Evolutionary conservation across 2,329 filamentous ascomycete genomes (phyloP).

Genomic region (Penicillium verrucosum): DNA sequence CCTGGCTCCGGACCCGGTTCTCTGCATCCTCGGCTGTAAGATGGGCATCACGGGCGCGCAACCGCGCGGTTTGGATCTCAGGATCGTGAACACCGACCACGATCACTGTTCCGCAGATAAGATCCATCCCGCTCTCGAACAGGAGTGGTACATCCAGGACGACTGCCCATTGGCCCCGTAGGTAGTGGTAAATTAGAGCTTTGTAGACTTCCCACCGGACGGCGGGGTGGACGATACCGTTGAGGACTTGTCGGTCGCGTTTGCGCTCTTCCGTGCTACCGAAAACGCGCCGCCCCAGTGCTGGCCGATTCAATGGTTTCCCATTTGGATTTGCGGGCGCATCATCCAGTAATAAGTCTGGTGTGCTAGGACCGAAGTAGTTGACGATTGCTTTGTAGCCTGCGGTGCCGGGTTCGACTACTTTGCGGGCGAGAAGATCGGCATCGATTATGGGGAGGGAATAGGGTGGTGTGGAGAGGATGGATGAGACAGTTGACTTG

Average conservation of each 20-base stretch:
- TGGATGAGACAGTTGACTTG: slow-evolving; percentile 88
- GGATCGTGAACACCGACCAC: slow-evolving; percentile 84
- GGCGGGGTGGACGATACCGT: slow-evolving; percentile 88
- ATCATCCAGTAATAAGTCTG: slow-evolving; percentile 71
- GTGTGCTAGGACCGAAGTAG: slow-evolving; percentile 77
- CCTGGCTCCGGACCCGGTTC: slow-evolving; percentile 82
- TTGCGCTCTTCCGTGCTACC: slow-evolving; percentile 68
- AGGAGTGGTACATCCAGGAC: slow-evolving; percentile 89
- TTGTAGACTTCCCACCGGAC: slow-evolving; percentile 80
- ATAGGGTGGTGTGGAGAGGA: slow-evolving; percentile 78
- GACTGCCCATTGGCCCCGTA: slow-evolving; percentile 78
- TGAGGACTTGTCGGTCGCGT: slow-evolving; percentile 72
- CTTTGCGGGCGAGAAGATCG: slow-evolving; percentile 84
- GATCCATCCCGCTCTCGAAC: slow-evolving; percentile 84
- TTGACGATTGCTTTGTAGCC: slow-evolving; percentile 80
- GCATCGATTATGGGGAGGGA: slow-evolving; percentile 89
- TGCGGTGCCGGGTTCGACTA: slow-evolving; percentile 85
- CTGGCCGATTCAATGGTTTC: slow-evolving; percentile 76
- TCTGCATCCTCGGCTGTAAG: slow-evolving; percentile 80
- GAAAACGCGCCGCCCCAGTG: slow-evolving; percentile 81
- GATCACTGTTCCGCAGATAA: slow-evolving; percentile 77
- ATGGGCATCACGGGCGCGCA: slow-evolving; percentile 73
- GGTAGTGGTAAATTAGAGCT: slow-evolving; percentile 67
- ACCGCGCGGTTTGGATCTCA: slow-evolving; percentile 73
- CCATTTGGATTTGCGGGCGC: slow-evolving; percentile 29